phyloP scores from a whole-genome alignment of 176 grass and related monocot genomes.

The Oryza rufipogon region DNA sequence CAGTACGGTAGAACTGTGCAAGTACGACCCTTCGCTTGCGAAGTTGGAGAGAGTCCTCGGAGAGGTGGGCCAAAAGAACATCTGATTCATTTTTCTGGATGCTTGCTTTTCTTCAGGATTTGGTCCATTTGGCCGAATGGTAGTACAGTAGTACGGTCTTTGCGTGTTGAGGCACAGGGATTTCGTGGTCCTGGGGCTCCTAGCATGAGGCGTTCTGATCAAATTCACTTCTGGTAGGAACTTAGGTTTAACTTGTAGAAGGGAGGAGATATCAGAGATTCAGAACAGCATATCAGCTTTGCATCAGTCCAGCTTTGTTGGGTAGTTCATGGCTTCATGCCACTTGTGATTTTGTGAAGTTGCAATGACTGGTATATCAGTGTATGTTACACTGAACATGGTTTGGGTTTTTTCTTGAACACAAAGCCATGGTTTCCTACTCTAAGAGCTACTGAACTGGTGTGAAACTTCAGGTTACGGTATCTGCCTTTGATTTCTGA shows the following conservation, averaged over 20 bases:
- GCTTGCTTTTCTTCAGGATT: constrained; percentile 12
- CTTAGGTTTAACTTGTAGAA: constrained; percentile 1
- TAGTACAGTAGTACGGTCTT: background rate
- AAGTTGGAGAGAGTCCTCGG: background rate
- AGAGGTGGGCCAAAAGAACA: background rate
- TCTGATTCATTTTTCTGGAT: background rate
- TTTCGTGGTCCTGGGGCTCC: constrained; percentile 21
- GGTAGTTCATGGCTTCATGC: background rate
- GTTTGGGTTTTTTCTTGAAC: background rate
- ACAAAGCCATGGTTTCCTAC: background rate
- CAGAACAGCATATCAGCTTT: background rate
- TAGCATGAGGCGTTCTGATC: constrained; percentile 24
- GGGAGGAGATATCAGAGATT: background rate
- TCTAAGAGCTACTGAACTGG: background rate
- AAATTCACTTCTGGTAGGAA: constrained; percentile 10
- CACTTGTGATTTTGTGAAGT: background rate
- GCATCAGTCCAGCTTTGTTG: background rate
- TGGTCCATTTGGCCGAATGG: background rate
- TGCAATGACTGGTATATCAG: background rate
- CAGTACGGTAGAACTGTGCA: background rate
- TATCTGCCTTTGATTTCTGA: background rate
- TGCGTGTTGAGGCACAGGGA: background rate
- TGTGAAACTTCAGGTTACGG: background rate
- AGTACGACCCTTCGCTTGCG: background rate
- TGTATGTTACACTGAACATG: background rate